These are phyloP conservation scores for Coemansia sp. DNA, from an alignment of 192 early-diverging fungal genomes.

Conservation along the genomic window DNA sequence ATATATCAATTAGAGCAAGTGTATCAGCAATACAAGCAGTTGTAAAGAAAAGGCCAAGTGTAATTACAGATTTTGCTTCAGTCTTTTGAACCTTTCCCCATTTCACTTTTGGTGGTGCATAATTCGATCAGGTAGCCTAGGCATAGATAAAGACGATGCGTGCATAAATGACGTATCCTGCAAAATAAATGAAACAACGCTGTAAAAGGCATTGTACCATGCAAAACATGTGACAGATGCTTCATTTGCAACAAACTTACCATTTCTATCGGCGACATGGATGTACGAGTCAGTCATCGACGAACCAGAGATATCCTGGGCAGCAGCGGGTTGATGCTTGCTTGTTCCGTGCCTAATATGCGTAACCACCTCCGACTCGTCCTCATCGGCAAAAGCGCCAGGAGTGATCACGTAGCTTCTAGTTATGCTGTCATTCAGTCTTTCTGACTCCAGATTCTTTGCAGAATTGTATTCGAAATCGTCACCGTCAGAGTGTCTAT, in stretches of 20 bases:
- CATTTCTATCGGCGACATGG: conserved; percentile 16
- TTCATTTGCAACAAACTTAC: neutral
- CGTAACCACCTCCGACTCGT: conserved; percentile 10
- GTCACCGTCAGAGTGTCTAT: neutral
- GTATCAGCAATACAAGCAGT: conserved; percentile 5
- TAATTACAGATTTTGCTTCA: neutral
- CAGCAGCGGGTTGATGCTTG: neutral
- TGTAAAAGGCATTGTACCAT: neutral
- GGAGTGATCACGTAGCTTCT: conserved; percentile 40
- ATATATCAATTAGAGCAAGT: neutral
- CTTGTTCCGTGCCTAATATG: conserved; percentile 17
- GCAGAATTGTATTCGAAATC: conserved; percentile 8
- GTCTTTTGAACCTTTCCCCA: too few relatives aligned
- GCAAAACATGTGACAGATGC: conserved; percentile 1
- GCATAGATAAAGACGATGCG: neutral
- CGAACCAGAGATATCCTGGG: neutral
- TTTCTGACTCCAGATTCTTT: neutral
- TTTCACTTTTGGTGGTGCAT: too few relatives aligned
- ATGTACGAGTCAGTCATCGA: conserved; percentile 38
- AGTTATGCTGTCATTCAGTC: neutral
- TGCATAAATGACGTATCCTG: conserved; percentile 5
- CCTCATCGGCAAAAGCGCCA: conserved; percentile 23
- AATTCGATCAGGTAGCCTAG: neutral
- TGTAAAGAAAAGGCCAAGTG: neutral
- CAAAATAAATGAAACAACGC: too few relatives aligned